Evolutionary conservation across 331 rosid genomes (phyloP).

Genomic region (Stylosanthes scabra): DNA sequence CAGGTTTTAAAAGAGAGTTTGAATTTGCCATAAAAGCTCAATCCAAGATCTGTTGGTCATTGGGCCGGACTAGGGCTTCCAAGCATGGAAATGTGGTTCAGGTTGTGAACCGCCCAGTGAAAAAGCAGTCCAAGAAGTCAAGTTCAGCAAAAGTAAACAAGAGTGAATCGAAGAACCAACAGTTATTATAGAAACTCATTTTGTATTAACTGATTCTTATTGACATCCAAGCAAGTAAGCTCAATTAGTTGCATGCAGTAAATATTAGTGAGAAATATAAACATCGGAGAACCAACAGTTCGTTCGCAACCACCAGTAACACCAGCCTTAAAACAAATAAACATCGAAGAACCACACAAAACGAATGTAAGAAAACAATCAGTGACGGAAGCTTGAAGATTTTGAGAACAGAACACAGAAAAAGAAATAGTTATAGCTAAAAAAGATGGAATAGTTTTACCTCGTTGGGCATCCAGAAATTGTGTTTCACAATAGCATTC

Average conservation of each 20-base stretch:
- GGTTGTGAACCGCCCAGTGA: neutral
- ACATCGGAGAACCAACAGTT: conserved; percentile 77
- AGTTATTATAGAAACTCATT: too few relatives aligned
- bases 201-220: too few relatives aligned
- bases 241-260: neutral
- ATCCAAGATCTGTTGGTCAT: conserved; percentile 51
- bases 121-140: conserved; percentile 46
- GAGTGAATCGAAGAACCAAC: too few relatives aligned
- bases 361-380: neutral
- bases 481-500: too few relatives aligned
- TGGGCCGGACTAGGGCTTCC: conserved; percentile 64
- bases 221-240: neutral
- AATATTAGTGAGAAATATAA: conserved; percentile 66
- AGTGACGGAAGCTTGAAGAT: neutral
- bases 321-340: conserved; percentile 61
- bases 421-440: neutral
- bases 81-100: conserved; percentile 13
- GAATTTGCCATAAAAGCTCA: conserved; percentile 70
- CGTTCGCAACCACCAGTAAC: conserved; percentile 77
- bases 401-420: neutral
- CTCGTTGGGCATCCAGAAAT: too few relatives aligned
- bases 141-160: neutral
- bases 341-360: neutral
- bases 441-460: conserved; percentile 34
- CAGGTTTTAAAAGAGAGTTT: conserved; percentile 71